A percentile compares a stretch with the other conserved stretches of the same genome.
Evolutionary conservation across 1,284 basidiomycete genomes (phyloP).

Genomic region (Lignosus rhinocerotis): DNA sequence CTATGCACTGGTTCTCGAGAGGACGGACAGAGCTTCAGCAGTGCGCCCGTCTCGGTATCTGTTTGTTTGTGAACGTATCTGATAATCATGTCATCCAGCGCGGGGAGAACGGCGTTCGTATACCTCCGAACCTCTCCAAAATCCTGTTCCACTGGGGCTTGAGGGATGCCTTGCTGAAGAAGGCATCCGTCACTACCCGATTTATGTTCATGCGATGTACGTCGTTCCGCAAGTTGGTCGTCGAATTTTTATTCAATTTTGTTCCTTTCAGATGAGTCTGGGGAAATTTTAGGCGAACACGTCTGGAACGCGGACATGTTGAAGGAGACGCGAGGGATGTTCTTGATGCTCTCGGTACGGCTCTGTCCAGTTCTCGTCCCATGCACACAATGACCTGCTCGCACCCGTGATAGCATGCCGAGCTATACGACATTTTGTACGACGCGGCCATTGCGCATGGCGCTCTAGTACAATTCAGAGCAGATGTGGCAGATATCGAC

Average conservation of each 20-base stretch:
- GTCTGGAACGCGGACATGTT: conserved; percentile 55
- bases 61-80: not conserved
- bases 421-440: conserved; percentile 39
- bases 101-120: conserved; percentile 42
- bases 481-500: conserved; percentile 26
- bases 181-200: conserved; percentile 39
- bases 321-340: conserved; percentile 54
- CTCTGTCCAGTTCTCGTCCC: not conserved
- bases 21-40: conserved; percentile 33
- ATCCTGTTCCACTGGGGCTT: conserved; percentile 60
- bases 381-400: not conserved
- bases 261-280: conserved; percentile 34
- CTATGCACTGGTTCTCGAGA: conserved; percentile 53
- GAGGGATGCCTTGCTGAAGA: conserved; percentile 35
- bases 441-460: conserved; percentile 43
- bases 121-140: conserved; percentile 58
- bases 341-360: conserved; percentile 50
- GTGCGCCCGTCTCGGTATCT: conserved; percentile 29
- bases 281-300: conserved; percentile 51
- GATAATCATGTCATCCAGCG: conserved; percentile 1
- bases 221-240: not conserved
- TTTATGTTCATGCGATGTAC: conserved; percentile 42
- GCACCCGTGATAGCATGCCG: conserved; percentile 38
- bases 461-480: conserved; percentile 22
- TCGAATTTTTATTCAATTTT: not conserved